A percentile compares a stretch with the other conserved stretches of the same genome.
These are phyloP conservation scores for Lizonia empirigonia DNA, from an alignment of 2,329 filamentous ascomycete species.

Conservation along the genomic window DNA sequence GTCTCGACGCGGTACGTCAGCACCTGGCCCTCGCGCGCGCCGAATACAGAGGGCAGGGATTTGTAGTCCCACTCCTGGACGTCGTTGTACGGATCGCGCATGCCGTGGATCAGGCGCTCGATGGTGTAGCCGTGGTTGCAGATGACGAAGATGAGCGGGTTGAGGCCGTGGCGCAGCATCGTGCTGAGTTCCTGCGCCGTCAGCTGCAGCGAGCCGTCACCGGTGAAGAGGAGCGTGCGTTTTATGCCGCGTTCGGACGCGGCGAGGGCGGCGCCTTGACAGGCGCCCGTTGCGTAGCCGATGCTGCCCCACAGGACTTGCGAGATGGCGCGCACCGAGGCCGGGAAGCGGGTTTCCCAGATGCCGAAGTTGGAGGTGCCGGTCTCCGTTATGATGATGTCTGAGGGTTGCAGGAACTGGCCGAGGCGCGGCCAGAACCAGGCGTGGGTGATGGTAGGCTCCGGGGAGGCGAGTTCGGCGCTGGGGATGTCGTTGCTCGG, in stretches of 20 bases:
- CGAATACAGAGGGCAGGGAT: conserved; percentile 70
- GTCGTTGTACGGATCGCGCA: conserved; percentile 81
- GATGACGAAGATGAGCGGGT: conserved; percentile 82
- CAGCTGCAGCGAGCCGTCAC: conserved; percentile 85
- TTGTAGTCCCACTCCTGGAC: conserved; percentile 76
- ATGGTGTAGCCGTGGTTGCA: conserved; percentile 91
- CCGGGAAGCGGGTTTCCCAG: conserved; percentile 81
- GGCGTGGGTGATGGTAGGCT: conserved; percentile 65
- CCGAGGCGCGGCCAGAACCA: conserved; percentile 81
- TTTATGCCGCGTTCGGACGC: conserved; percentile 66
- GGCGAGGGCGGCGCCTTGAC: conserved; percentile 74
- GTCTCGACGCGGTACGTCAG: conserved; percentile 72
- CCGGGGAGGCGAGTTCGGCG: conserved; percentile 36
- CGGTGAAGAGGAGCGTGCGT: conserved; percentile 83
- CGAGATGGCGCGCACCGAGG: conserved; percentile 76
- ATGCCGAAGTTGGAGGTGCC: conserved; percentile 89
- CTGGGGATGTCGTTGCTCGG: conserved; percentile 59
- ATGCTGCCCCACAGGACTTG: conserved; percentile 77
- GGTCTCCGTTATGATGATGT: conserved; percentile 85
- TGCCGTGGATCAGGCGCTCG: conserved; percentile 85
- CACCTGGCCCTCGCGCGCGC: conserved; percentile 62
- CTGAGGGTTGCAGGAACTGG: conserved; percentile 71
- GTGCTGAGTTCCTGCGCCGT: conserved; percentile 84
- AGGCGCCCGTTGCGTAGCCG: conserved; percentile 67
- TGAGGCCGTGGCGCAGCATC: conserved; percentile 76